phyloP scores from a whole-genome alignment of 1,139 yeast genomes.

The Candida smagusa region DNA sequence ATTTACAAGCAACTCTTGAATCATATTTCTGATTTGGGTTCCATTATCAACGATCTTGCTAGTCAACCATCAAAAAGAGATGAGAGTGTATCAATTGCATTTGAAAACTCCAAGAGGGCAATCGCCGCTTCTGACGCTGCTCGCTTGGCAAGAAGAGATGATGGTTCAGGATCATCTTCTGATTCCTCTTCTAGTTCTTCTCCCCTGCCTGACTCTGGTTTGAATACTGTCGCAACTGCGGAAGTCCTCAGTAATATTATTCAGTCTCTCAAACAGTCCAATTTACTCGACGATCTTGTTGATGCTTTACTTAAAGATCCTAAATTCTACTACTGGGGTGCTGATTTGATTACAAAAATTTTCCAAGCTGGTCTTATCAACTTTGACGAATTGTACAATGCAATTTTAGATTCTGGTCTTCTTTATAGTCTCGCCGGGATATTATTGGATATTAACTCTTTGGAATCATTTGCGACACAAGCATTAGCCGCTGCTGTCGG shows the following conservation, averaged over 20 bases:
- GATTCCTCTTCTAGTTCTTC: slow-evolving; percentile 6
- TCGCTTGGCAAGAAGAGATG: too few relatives aligned
- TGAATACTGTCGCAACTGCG: too few relatives aligned
- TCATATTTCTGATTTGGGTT: slow-evolving; percentile 30
- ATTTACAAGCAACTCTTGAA: slow-evolving; percentile 36
- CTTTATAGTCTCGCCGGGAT: slow-evolving; percentile 36
- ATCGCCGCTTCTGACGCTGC: too few relatives aligned
- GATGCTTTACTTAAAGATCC: slow-evolving; percentile 38
- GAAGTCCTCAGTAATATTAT: slow-evolving; percentile 34
- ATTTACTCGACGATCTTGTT: slow-evolving; percentile 43
- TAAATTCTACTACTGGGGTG: slow-evolving; percentile 41
- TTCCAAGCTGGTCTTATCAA: slow-evolving; percentile 30
- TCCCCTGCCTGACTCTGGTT: too few relatives aligned
- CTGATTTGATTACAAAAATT: slow-evolving; percentile 32
- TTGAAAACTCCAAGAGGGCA: slow-evolving; percentile 9
- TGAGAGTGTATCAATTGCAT: too few relatives aligned
- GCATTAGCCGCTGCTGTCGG: slow-evolving; percentile 47
- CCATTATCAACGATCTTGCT: slow-evolving; percentile 21
- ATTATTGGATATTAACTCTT: slow-evolving; percentile 40
- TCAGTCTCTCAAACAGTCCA: slow-evolving; percentile 46
- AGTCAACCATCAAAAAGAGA: too few relatives aligned
- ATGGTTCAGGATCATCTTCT: background rate
- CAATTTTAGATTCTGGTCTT: slow-evolving; percentile 36
- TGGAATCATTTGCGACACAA: slow-evolving; percentile 39
- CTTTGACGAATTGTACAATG: slow-evolving; percentile 26